Evolutionary conservation across 1,139 yeast genomes (phyloP), one percentile per base, ranked within the genome.

Genomic region (Citeromyces hawaiiensis): DNA sequence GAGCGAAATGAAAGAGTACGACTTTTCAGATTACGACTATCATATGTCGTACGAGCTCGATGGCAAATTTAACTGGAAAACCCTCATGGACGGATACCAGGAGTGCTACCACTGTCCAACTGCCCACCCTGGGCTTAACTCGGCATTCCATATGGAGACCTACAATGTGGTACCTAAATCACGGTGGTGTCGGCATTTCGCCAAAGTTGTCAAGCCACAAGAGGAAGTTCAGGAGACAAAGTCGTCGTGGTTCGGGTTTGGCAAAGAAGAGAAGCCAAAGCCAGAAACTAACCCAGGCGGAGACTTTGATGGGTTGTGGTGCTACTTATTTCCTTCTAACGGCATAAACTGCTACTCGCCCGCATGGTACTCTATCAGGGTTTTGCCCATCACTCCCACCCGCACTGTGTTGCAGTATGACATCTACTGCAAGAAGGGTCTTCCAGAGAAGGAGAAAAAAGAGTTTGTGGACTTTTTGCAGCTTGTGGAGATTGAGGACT

Each of bases 61-160:
- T 47, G 81, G 80, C 40, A 60, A 70, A 48, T 74, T 74, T 57
- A 74, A 74, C 56, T 74, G 81, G 81, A 74, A 74, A 50, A 74
- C 81, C 2, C 62, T 74, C 45, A 72, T 74, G 78, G 81, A 74
- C 50, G 81, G 81, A 3, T 74, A 74, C 55, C 78, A 74, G 56
- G 81, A 74, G 54, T 74, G 81, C 47, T 73, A 73, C 56, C 81
- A 74, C 52, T 74, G 81, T 54, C 80, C 80, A 32, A 74, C 79
- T 16, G 79, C 79, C 1, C 81, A 74, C 48, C 80, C 79, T 2
- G 79, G 79, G 7, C 60, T 74, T 44, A 64, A 66, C 41, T 54
- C 68, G 31, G 78, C 80, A 9, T 74, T 74, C 57, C 66, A 61
- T 47, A 74, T 74, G 77, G 76, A 70, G 48, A 74, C 81, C n/a